Evolutionary conservation across 495 filamentous ascomycete species (phyloP), one percentile per base, ranked within the genome.

Genomic region (Lophiostoma macrostomum): DNA sequence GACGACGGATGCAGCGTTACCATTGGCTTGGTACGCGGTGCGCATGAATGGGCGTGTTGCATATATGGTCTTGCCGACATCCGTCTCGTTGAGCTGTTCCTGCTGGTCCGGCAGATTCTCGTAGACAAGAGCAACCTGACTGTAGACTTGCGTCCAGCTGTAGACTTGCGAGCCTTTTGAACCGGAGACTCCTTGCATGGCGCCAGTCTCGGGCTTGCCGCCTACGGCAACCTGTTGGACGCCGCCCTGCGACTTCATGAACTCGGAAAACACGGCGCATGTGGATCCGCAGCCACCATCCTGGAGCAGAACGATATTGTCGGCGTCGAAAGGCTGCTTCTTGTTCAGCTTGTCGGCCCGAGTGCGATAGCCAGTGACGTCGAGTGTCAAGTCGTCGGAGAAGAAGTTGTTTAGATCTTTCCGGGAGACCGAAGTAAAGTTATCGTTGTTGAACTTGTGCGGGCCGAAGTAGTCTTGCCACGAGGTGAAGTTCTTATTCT

Each of bases 271-370:
- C 18, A 64, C 47, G 13, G 57, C 53, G 38, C 61, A 64, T 14
- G 61, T 61, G 12, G 61, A 64, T 10, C 57, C 53, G 32, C 61
- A 64, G 22, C 14, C 43, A 40, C 57, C 58, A 32, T 64, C 61
- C 29, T 60, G 56, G n/a, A 64, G 56, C 1, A 64, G 29, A 0
- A 64, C 53, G 12, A 64, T 64, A 34, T 64, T 58, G 4, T 64
- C 49, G 34, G 52, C 19, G 12, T 50, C 29, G 45, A 64, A 64
- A 7, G 57, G 58, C 34, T 64, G 60, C 4, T 41, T 38, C 19
- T 20, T 58, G 40, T 31, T 40, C 7, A 58, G 48, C 25, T 52
- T 38, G 34, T 58, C 29, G 12, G 47, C 48, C 6, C 55, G 55
- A 3, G 55, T 52, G 25, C 47, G 47, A 18, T 58, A 58, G 18